A percentile compares a stretch with the other conserved stretches of the same genome.
These are phyloP conservation scores for Colletotrichum sojae DNA, from an alignment of 2,329 filamentous ascomycete species.

Conservation along the genomic window DNA sequence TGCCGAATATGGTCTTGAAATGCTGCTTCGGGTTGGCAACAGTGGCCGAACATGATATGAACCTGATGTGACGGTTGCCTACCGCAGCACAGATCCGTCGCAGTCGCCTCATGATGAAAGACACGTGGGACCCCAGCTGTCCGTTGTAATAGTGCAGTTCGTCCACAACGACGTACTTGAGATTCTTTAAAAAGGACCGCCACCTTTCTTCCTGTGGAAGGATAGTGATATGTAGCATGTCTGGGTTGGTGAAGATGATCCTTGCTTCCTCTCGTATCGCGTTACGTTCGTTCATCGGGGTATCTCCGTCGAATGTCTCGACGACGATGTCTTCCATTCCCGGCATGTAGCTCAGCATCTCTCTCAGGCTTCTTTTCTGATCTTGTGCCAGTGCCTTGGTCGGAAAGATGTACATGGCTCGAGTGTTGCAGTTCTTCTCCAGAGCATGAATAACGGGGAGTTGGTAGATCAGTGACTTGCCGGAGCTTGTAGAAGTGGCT, in stretches of 20 bases:
- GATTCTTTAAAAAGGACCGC: slow-evolving; percentile 88
- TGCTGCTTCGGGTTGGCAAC: slow-evolving; percentile 93
- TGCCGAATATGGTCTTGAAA: slow-evolving; percentile 94
- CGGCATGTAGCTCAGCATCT: slow-evolving; percentile 85
- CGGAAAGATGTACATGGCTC: slow-evolving; percentile 98
- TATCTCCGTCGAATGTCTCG: slow-evolving; percentile 97
- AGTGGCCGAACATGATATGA: slow-evolving; percentile 96
- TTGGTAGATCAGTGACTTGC: slow-evolving; percentile 98
- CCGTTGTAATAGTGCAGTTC: slow-evolving; percentile 98
- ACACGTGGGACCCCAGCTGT: slow-evolving; percentile 92
- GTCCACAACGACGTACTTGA: slow-evolving; percentile 91
- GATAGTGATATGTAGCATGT: slow-evolving; percentile 97
- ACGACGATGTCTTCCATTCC: slow-evolving; percentile 82
- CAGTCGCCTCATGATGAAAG: slow-evolving; percentile 92
- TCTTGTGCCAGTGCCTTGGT: slow-evolving; percentile 98
- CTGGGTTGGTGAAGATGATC: slow-evolving; percentile 97
- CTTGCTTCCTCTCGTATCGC: slow-evolving; percentile 87
- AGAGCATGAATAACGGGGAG: slow-evolving; percentile 90
- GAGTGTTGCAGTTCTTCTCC: slow-evolving; percentile 80
- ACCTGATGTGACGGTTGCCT: slow-evolving; percentile 87
- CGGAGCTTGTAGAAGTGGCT: slow-evolving; percentile 94
- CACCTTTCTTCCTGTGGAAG: slow-evolving; percentile 92
- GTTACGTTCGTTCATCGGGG: slow-evolving; percentile 83
- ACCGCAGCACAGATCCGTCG: slow-evolving; percentile 90
- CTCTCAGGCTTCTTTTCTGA: slow-evolving; percentile 88